Base-by-base conservation (phyloP, 192 early-diverging fungal species). In the Lobulomyces angularis region DNA sequence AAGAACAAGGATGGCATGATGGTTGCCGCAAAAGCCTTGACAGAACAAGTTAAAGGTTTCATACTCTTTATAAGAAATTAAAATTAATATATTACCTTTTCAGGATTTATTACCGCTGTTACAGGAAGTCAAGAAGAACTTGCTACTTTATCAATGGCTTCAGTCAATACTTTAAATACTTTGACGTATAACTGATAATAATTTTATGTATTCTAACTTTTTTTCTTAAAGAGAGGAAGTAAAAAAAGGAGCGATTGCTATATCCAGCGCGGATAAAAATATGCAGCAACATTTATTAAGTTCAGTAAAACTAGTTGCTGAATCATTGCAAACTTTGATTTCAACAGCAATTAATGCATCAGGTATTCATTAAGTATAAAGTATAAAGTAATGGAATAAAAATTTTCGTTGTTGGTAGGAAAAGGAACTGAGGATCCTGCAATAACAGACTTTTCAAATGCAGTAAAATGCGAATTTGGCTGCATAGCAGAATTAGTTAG, bases 211-310 rank as follows among this genome's bases (percentile, higher is more conserved):
- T n/a, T n/a, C n/a, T n/a, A n/a, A n/a, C n/a, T n/a, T n/a, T n/a
- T n/a, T n/a, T n/a, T n/a, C n/a, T n/a, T n/a, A n/a, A n/a, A n/a
- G 44, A 30, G 45, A 52, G 6, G 30, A 41, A 2, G 55, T 53
- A 6, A 67, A 48, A 11, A 29, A 36, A 18, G 58, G 49, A 1
- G 73, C 73, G 7, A 49, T 52, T 0, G 56, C 73, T 5, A 35
- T 76, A 12, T 62, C 70, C 2, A 67, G 62, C 28, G 67, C 37
- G 23, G 68, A 76, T 44, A 69, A 62, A 30, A 40, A 75, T 35
- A 64, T 72, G 64, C 73, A 76, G 50, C 55, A 58, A 37, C 49
- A 76, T 37, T 54, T 76, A 1, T 52, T 76, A 16, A 12, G 17
- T 3, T 44, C 55, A 3, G 60, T 61, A 8, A 64, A 55, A 48